Evolutionary conservation across 768 basidiomycete species (phyloP), one percentile per base, ranked within the genome.

Genomic region (Cyclocybe cylindracea): DNA sequence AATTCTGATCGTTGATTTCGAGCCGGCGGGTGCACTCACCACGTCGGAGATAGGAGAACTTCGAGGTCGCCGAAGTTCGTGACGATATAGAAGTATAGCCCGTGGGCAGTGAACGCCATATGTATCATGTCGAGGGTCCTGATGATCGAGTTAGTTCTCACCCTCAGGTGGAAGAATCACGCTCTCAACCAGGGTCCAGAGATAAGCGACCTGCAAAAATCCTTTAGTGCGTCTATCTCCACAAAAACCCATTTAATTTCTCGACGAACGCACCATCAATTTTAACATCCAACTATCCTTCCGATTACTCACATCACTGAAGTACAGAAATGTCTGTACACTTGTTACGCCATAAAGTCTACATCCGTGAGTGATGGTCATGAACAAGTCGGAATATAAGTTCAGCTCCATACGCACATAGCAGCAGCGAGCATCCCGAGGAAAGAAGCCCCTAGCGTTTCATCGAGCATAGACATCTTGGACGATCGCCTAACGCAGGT

Each of bases 321-420:
- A 59, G 35, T 61, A 63, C 7, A 63, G 31, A 31, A 63, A 61
- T 10, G 57, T 61, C 40, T 61, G 60, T 13, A 61, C 57, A 24
- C 57, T 58, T 5, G 60, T 61, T 14, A 61, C 53, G 2, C 60
- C 60, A 29, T 61, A 61, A 10, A 61, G 44, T 3, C 60, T 61
- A 24, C 36, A 40, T 24, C 5, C 24, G 24, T 24, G 43, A 9
- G 24, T 7, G 43, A 34, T 10, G 2, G 6, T 46, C 24, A 16
- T 34, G n/a, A 31, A 7, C 10, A 7, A n/a, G 10, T 44, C n/a
- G n/a, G n/a, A n/a, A n/a, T n/a, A n/a, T n/a, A n/a, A n/a, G n/a
- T n/a, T n/a, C n/a, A n/a, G n/a, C n/a, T n/a, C n/a, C n/a, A 19
- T 24, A 39, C 53, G 44, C 2, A 58, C 57, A 58, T 44, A 32